These are phyloP conservation scores for Fusarium concolor DNA, from an alignment of 2,329 filamentous ascomycete species.

Conservation along the genomic window DNA sequence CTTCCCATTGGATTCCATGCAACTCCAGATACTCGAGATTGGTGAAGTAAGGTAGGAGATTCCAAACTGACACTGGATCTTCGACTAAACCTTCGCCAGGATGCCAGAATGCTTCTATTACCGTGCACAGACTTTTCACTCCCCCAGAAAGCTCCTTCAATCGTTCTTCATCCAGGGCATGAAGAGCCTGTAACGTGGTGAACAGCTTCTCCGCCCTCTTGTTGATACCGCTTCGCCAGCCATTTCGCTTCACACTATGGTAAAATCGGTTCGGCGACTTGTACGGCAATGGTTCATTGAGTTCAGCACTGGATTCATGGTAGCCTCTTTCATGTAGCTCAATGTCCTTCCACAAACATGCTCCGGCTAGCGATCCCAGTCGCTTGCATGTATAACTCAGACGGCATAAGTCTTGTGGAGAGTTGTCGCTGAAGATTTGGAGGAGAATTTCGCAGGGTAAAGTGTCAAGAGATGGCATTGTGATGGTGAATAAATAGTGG, in stretches of 20 bases:
- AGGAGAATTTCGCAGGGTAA: conserved; percentile 4
- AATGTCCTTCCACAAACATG: conserved; percentile 20
- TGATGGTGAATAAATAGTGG: accelerated
- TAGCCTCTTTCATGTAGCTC: conserved; percentile 29
- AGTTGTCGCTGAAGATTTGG: not conserved
- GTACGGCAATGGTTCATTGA: conserved; percentile 7
- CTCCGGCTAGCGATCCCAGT: not conserved
- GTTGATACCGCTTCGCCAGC: not conserved
- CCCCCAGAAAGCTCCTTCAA: not conserved
- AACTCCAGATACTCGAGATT: conserved; percentile 29
- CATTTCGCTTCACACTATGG: not conserved
- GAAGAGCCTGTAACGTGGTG: not conserved
- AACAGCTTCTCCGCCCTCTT: conserved; percentile 4
- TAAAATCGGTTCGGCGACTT: not conserved
- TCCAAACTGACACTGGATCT: not conserved
- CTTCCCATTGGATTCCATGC: not conserved
- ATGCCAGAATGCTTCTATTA: conserved; percentile 1
- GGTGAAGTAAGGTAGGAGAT: conserved; percentile 22
- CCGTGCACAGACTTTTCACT: conserved; percentile 25
- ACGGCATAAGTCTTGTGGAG: conserved; percentile 6
- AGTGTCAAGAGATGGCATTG: not conserved
- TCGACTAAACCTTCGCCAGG: accelerated
- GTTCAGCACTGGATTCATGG: conserved; percentile 25
- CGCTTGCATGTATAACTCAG: conserved; percentile 13
- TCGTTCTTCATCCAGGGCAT: not conserved